Conservation (phyloP, 2,329 filamentous ascomycete species). For the Fusarium coicis region DNA sequence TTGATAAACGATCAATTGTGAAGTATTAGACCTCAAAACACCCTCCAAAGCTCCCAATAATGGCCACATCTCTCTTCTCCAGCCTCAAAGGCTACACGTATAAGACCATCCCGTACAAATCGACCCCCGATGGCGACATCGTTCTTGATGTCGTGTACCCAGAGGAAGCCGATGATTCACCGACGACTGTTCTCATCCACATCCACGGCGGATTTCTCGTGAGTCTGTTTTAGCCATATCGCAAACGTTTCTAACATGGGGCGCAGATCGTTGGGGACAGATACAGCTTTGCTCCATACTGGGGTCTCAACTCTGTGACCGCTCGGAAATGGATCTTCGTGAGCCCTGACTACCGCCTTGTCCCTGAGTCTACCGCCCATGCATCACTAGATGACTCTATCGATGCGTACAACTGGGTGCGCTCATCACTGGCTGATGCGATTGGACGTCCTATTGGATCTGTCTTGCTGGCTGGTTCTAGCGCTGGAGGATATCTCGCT, state of each 20-base stretch:
- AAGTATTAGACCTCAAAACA: rapidly evolving
- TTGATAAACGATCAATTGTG: background rate
- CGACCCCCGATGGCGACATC: slow-evolving; percentile 16
- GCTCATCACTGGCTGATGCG: background rate
- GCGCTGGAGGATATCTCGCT: slow-evolving; percentile 35
- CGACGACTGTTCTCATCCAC: slow-evolving; percentile 30
- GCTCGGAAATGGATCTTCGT: slow-evolving; percentile 41
- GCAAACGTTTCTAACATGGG: background rate
- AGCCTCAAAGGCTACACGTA: slow-evolving; percentile 28
- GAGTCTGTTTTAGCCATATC: rapidly evolving
- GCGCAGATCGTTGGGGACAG: slow-evolving; percentile 35
- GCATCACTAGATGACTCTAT: slow-evolving; percentile 23
- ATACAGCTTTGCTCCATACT: slow-evolving; percentile 34
- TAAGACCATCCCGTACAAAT: slow-evolving; percentile 31
- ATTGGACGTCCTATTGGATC: slow-evolving; percentile 19
- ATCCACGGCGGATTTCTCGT: slow-evolving; percentile 39
- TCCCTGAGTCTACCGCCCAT: slow-evolving; percentile 37
- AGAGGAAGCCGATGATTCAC: slow-evolving; percentile 2
- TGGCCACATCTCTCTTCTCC: slow-evolving; percentile 2
- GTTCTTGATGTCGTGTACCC: slow-evolving; percentile 34
- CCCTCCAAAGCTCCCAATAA: rapidly evolving
- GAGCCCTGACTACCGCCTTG: slow-evolving; percentile 37
- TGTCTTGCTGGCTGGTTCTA: slow-evolving; percentile 34
- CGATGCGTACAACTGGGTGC: slow-evolving; percentile 39
- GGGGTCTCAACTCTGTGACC: slow-evolving; percentile 30